phyloP scores from a whole-genome alignment of 345 rosid genomes.

The Eucalyptus camaldulensis region DNA sequence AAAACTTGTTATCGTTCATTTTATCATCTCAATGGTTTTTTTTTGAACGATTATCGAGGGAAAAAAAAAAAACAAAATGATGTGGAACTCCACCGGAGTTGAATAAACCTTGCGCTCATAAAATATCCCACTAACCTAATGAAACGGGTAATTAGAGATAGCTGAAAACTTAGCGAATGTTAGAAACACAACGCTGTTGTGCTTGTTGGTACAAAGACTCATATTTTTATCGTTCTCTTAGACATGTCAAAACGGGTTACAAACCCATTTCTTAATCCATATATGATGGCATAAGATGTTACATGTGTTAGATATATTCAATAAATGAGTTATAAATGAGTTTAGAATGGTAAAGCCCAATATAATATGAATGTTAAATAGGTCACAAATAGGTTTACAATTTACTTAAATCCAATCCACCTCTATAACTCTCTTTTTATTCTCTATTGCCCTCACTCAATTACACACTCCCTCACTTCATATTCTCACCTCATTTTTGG shows the following conservation, averaged over 20 bases:
- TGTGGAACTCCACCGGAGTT: background rate
- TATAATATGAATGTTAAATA: too few species aligned
- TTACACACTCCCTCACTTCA: background rate
- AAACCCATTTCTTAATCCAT: background rate
- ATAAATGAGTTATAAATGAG: too few species aligned
- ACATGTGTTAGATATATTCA: background rate
- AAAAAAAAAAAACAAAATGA: background rate
- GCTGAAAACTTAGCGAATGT: background rate
- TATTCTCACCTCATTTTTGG: background rate
- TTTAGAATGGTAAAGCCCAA: background rate
- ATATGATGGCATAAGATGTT: background rate
- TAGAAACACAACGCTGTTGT: background rate
- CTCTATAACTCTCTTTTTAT: background rate
- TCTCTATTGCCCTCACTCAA: background rate
- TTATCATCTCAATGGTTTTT: background rate
- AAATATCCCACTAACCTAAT: background rate
- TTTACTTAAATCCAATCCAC: background rate
- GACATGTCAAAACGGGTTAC: background rate
- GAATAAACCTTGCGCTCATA: background rate
- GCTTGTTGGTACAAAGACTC: background rate
- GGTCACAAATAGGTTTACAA: background rate
- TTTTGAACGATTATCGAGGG: background rate
- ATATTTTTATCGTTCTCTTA: background rate
- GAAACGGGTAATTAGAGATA: background rate
- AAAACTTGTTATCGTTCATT: background rate